A percentile compares a stretch with the other conserved stretches of the same genome.
phyloP scores from a whole-genome alignment of 2,329 filamentous ascomycete species.

The Fusarium neocosmosporiellum region DNA sequence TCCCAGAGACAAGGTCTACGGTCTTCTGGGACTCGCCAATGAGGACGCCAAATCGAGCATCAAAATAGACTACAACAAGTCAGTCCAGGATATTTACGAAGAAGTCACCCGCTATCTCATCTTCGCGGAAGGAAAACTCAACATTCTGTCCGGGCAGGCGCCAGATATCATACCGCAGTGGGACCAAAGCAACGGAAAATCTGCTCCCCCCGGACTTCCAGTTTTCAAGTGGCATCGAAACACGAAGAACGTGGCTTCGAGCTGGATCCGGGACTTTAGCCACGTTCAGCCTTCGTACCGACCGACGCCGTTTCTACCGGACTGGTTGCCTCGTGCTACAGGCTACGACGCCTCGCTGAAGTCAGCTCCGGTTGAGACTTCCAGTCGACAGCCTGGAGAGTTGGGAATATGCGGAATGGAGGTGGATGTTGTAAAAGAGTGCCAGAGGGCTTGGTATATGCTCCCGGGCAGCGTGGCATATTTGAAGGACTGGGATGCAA shows the following conservation, averaged over 20 bases:
- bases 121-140: conserved; percentile 2
- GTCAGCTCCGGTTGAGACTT: background rate
- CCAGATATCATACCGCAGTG: background rate
- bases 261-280: conserved; percentile 9
- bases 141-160: background rate
- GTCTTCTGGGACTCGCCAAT: background rate
- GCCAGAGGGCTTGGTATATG: background rate
- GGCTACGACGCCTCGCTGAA: background rate
- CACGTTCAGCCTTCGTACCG: background rate
- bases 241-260: background rate
- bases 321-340: background rate
- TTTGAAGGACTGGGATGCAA: background rate
- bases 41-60: background rate
- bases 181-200: background rate
- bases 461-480: background rate
- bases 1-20: conserved; percentile 6
- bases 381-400: background rate
- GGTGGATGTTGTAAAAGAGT: background rate
- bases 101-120: background rate
- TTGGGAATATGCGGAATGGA: background rate
- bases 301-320: background rate
- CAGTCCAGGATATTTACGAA: conserved; percentile 1
- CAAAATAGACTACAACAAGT: background rate
- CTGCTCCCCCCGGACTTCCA: background rate
- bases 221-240: background rate